Base-by-base conservation (phyloP, 768 basidiomycete genomes). In the Rhizopogon rudus region DNA sequence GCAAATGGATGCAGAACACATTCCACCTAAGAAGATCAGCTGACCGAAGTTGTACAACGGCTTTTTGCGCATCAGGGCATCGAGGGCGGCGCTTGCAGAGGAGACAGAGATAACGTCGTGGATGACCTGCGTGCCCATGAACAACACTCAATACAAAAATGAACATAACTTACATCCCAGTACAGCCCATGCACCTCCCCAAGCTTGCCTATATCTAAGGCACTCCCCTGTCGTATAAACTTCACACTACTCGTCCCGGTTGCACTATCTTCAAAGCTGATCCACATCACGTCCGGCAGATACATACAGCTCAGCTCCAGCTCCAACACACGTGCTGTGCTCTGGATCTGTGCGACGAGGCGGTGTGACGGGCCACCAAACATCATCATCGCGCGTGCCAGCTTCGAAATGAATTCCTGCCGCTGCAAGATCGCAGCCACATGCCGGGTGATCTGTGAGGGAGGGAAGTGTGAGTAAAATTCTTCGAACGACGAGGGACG, bases 381-480 rank as follows among this genome's bases (percentile, higher is more conserved):
- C 81, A 88, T 90, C 89, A 93, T 94, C 78, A 94, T 84, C 9
- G 89, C 84, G 50, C 89, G 81, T 6, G 87, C 81, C 29, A 93
- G 81, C 74, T 92, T 93, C 68, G 92, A 72, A 49, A 94, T 78
- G 71, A 94, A 94, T 54, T 88, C 87, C 65, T 95, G 90, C 35
- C 92, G 78, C 60, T 83, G 82, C 31, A 91, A 79, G 55, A 93
- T 86, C 55, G 87, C 85, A 2, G 91, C 91, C 29, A 93, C 86
- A 60, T 93, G 90, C 52, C 84, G 84, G 22, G 88, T 90, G 57
- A 90, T 91, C 88, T 90, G 57, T 43, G 13, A 35, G 40, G 53
- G 44, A 53, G n/a, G 54, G 20, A 7, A 42, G 41, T 12, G 37
- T 51, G 16, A 25, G 37, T 40, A 14, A 45, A 22, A 37, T 33